These are phyloP conservation scores for Xylariales sp. DNA, from an alignment of 2,329 filamentous ascomycete species.

Conservation along the genomic window DNA sequence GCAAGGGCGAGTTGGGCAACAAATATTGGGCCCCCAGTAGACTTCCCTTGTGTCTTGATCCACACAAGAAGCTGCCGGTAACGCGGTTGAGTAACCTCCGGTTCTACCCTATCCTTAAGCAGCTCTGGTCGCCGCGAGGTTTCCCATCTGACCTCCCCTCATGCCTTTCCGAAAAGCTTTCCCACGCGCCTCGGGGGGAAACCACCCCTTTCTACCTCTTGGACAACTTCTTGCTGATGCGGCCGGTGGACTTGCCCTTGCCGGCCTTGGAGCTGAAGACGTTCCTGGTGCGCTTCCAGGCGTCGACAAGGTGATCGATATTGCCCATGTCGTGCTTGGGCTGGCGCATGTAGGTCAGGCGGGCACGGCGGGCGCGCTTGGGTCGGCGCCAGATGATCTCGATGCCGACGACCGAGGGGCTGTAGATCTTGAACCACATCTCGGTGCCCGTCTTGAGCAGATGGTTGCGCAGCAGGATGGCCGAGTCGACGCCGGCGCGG, in stretches of 20 bases:
- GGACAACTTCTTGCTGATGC: background rate
- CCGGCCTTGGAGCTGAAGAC: constrained; percentile 26
- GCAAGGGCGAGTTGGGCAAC: too few relatives aligned
- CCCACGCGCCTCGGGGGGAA: too few relatives aligned
- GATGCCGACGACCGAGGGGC: constrained; percentile 81
- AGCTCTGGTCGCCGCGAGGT: too few relatives aligned
- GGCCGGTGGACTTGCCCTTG: background rate
- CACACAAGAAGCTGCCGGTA: too few relatives aligned
- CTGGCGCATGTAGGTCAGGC: constrained; percentile 87
- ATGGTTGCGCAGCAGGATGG: constrained; percentile 80
- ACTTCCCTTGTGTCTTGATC: too few relatives aligned
- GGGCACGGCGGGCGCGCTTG: constrained; percentile 81
- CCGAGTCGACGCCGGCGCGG: constrained; percentile 81
- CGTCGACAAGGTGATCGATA: constrained; percentile 73
- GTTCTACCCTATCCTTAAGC: too few relatives aligned
- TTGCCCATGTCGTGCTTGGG: constrained; percentile 83
- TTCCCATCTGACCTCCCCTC: too few relatives aligned
- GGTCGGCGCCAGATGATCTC: constrained; percentile 85
- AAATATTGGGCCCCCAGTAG: too few relatives aligned
- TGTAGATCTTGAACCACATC: constrained; percentile 97
- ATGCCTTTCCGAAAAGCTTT: too few relatives aligned
- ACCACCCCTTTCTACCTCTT: background rate
- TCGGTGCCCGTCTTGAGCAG: constrained; percentile 85
- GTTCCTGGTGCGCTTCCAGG: constrained; percentile 43
- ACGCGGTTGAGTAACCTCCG: too few relatives aligned